These are phyloP conservation scores for Echites panduratus DNA, from an alignment of 257 asterid genomes.

Conservation along the genomic window DNA sequence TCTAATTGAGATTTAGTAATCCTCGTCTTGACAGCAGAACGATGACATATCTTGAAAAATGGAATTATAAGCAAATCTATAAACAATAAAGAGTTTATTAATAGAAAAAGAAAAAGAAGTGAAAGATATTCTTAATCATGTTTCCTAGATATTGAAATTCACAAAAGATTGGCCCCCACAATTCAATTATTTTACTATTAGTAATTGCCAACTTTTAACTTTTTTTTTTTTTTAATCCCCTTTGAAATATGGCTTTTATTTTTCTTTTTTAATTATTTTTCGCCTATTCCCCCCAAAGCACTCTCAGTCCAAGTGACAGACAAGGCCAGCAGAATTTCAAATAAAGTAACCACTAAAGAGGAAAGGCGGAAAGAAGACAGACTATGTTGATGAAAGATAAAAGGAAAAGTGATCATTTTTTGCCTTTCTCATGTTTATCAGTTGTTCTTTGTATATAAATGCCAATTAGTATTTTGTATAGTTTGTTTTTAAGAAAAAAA, in stretches of 20 bases:
- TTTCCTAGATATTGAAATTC: neutral
- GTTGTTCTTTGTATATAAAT: slow-evolving; percentile 42
- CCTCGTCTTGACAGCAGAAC: too few relatives aligned
- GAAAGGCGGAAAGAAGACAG: slow-evolving; percentile 28
- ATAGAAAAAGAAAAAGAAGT: neutral
- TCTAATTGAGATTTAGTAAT: too few relatives aligned
- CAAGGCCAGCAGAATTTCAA: slow-evolving; percentile 44
- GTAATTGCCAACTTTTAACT: slow-evolving; percentile 1
- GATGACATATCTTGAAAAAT: too few relatives aligned
- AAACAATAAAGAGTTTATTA: too few relatives aligned
- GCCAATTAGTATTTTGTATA: slow-evolving; percentile 5
- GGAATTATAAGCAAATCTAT: too few relatives aligned
- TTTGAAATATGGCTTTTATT: slow-evolving; percentile 6
- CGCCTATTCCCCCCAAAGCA: too few relatives aligned
- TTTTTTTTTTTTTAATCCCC: neutral
- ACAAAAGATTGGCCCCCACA: slow-evolving; percentile 7
- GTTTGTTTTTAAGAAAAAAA: slow-evolving; percentile 6
- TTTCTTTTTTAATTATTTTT: slow-evolving; percentile 12
- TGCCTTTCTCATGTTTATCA: slow-evolving; percentile 54
- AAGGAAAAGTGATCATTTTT: slow-evolving; percentile 26
- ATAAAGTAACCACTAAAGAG: slow-evolving; percentile 29
- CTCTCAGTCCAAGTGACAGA: slow-evolving; percentile 27
- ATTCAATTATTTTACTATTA: neutral
- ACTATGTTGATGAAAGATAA: slow-evolving; percentile 29
- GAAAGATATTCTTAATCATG: slow-evolving; percentile 2